Evolutionary conservation across 139 green algal genomes (phyloP).

Genomic region (Chlorella sp.): DNA sequence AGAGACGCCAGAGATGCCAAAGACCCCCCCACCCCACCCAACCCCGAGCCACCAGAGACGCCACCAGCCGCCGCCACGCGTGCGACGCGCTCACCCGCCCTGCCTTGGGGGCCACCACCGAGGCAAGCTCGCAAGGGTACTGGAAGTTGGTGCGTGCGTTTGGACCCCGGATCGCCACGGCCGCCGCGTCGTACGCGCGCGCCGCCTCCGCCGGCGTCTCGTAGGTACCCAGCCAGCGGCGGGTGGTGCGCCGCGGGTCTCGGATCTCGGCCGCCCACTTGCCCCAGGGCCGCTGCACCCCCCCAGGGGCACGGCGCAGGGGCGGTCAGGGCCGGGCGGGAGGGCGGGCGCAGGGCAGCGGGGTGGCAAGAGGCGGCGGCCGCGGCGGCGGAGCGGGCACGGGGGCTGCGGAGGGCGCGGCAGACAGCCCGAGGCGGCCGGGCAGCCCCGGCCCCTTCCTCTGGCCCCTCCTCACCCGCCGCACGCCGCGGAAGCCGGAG

Average conservation of each 20-base stretch:
- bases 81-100: neutral
- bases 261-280: constrained; percentile 86
- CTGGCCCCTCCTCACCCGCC: constrained; percentile 42
- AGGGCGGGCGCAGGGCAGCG: neutral
- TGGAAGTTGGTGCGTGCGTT: constrained; percentile 77
- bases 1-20: neutral
- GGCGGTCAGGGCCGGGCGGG: neutral
- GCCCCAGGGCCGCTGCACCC: constrained; percentile 68
- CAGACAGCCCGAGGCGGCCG: no score
- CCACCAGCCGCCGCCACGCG: neutral
- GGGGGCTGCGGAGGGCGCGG: no score
- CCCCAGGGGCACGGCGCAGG: neutral
- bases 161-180: constrained; percentile 68
- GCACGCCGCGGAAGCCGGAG: constrained; percentile 69
- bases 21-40: neutral
- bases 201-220: constrained; percentile 61
- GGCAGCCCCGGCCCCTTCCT: no score
- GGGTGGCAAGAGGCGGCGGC: neutral
- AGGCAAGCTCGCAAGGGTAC: constrained; percentile 49
- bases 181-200: constrained; percentile 79
- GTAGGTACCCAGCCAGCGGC: constrained; percentile 81
- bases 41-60: neutral
- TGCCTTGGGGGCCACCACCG: neutral
- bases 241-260: constrained; percentile 64
- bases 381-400: neutral